Percentiles rank a stretch among this genome's conserved stretches.
These are phyloP conservation scores for Anethum foeniculum DNA, from an alignment of 140 eudicot genomes.

Conservation along the genomic window DNA sequence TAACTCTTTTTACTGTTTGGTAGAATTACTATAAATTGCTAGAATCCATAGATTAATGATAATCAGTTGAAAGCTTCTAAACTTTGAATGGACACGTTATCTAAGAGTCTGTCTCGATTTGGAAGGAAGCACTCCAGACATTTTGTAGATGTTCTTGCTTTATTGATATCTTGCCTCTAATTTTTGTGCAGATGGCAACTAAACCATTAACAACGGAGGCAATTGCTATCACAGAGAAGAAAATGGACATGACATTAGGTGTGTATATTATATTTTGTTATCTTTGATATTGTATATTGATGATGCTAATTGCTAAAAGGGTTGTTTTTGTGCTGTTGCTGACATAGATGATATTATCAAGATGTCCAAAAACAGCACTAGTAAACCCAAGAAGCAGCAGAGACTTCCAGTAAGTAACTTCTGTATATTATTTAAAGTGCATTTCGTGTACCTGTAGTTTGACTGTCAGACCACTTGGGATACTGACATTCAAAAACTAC, in stretches of 20 bases:
- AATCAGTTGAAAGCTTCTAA: neutral
- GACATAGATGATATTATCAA: slow-evolving; percentile 80
- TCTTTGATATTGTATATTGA: neutral
- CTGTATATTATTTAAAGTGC: slow-evolving; percentile 1
- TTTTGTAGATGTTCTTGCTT: neutral
- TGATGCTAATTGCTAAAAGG: neutral
- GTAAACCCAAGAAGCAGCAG: slow-evolving; percentile 49
- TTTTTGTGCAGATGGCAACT: slow-evolving; percentile 58
- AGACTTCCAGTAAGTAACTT: slow-evolving; percentile 52
- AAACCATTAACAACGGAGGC: slow-evolving; percentile 78
- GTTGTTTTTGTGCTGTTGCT: neutral
- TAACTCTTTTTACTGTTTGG: too few relatives aligned
- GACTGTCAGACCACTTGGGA: too few relatives aligned
- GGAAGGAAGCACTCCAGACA: neutral
- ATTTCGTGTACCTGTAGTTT: too few relatives aligned
- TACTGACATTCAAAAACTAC: too few relatives aligned
- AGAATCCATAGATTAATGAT: neutral
- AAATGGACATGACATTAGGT: slow-evolving; percentile 95
- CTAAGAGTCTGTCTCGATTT: neutral
- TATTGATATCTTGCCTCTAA: neutral
- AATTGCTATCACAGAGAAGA: slow-evolving; percentile 95
- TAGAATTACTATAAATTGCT: neutral
- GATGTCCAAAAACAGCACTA: slow-evolving; percentile 55
- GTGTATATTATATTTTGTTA: slow-evolving; percentile 9
- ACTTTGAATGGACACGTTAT: neutral